phyloP scores from a whole-genome alignment of 352 stramenopile genomes.

The Phytophthora meadii region DNA sequence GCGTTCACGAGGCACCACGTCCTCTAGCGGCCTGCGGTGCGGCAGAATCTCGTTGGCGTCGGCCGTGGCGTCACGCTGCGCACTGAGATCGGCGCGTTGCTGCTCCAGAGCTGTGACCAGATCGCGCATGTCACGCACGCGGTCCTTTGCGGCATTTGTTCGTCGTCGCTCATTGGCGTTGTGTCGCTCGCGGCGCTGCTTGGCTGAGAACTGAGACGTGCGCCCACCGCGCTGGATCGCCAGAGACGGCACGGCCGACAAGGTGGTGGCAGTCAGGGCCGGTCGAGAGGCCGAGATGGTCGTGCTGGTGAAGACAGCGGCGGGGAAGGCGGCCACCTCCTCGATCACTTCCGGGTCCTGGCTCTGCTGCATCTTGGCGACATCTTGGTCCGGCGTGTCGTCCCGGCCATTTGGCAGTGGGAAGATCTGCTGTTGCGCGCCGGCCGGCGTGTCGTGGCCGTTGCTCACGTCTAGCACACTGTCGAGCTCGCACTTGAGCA shows the following conservation, averaged over 20 bases:
- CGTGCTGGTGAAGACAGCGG: conserved; percentile 40
- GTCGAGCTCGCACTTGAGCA: conserved; percentile 49
- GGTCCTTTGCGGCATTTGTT: conserved; percentile 52
- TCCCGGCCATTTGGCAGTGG: conserved; percentile 36
- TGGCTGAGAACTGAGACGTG: conserved; percentile 50
- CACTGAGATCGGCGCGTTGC: conserved; percentile 30
- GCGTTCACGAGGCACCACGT: conserved; percentile 28
- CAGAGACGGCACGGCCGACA: conserved; percentile 10
- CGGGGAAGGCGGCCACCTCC: conserved; percentile 37
- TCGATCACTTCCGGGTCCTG: conserved; percentile 37
- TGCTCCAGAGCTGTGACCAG: conserved; percentile 32
- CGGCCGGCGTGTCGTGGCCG: conserved; percentile 32
- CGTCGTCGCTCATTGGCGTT: conserved; percentile 54
- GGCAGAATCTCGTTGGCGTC: conserved; percentile 24
- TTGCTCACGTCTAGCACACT: conserved; percentile 41
- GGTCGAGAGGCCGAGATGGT: conserved; percentile 39
- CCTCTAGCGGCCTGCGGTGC: conserved; percentile 26
- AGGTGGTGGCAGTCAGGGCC: not conserved
- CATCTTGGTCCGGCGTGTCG: conserved; percentile 25
- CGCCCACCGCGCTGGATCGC: conserved; percentile 33
- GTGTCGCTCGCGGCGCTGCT: conserved; percentile 52
- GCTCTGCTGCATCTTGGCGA: conserved; percentile 33
- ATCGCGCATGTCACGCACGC: conserved; percentile 51
- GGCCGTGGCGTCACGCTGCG: conserved; percentile 30
- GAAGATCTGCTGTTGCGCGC: conserved; percentile 36